These are phyloP conservation scores for Ammopiptanthus mongolicus DNA, from an alignment of 306 rosid genomes.

Conservation along the genomic window DNA sequence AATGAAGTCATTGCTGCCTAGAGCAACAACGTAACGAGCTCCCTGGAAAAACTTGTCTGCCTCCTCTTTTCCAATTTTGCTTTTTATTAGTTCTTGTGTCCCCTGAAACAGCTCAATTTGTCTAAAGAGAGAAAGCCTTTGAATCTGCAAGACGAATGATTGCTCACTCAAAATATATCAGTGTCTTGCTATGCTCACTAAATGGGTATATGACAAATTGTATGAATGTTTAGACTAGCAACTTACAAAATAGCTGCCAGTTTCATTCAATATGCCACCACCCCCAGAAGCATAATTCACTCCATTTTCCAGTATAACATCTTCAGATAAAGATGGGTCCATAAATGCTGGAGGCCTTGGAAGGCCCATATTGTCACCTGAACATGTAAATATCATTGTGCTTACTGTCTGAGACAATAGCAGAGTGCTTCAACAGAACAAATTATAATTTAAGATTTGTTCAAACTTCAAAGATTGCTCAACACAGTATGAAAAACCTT, in stretches of 20 bases:
- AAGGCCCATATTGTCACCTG: slow-evolving; percentile 73
- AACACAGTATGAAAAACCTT: neutral
- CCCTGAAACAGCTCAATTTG: slow-evolving; percentile 81
- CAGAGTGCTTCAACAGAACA: neutral
- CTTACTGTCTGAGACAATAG: neutral
- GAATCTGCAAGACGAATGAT: slow-evolving; percentile 50
- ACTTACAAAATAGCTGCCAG: slow-evolving; percentile 84
- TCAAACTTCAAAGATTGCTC: neutral
- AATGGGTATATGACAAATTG: neutral
- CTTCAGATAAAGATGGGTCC: slow-evolving; percentile 61
- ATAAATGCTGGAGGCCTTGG: slow-evolving; percentile 91
- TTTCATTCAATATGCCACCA: slow-evolving; percentile 89
- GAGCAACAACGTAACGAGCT: slow-evolving; percentile 69
- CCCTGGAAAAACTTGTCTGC: slow-evolving; percentile 62
- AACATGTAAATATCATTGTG: neutral
- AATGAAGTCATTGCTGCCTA: slow-evolving; percentile 95
- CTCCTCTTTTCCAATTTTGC: slow-evolving; percentile 50
- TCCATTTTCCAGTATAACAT: slow-evolving; percentile 61
- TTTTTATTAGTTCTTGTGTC: slow-evolving; percentile 48
- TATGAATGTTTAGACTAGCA: neutral
- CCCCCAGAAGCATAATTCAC: slow-evolving; percentile 96
- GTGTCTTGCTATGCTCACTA: neutral
- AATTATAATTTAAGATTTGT: neutral
- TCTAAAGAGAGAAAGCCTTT: slow-evolving; percentile 57
- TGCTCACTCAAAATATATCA: neutral